Conservation (phyloP, 805 yeast genomes). For the Nakazawaea ishiwadae region DNA sequence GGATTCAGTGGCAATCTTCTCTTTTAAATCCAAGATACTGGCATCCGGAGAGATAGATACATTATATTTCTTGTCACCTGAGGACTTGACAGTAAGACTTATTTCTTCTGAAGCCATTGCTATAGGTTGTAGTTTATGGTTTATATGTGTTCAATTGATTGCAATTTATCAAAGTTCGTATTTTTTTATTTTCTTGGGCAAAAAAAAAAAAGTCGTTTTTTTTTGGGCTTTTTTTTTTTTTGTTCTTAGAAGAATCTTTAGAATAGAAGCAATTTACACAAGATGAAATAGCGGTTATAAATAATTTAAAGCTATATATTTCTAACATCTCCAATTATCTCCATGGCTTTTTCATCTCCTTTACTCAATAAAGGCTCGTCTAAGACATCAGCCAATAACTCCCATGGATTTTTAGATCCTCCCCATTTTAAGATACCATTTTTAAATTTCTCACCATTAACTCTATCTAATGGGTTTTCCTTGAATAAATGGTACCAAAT, state of each 20-base stretch:
- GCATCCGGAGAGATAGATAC: constrained; percentile 47
- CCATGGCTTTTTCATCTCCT: constrained; percentile 76
- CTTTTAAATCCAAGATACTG: constrained; percentile 68
- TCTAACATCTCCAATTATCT: constrained; percentile 33
- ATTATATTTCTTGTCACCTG: constrained; percentile 80
- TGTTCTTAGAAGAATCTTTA: neutral
- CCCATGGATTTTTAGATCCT: constrained; percentile 88
- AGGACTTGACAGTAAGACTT: constrained; percentile 28
- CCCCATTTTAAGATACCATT: constrained; percentile 84
- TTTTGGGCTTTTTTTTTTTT: too few species aligned
- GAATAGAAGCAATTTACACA: neutral
- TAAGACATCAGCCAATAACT: constrained; percentile 73
- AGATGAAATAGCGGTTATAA: constrained; percentile 2
- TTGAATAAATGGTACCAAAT: constrained; percentile 75
- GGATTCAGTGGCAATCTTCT: constrained; percentile 51
- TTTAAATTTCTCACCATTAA: constrained; percentile 73
- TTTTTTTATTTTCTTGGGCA: too few species aligned
- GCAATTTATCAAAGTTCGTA: too few species aligned
- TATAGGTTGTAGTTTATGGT: neutral
- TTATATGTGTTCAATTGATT: too few species aligned
- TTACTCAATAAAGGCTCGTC: constrained; percentile 52
- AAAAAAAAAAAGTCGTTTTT: too few species aligned
- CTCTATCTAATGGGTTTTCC: constrained; percentile 62
- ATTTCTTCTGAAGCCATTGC: constrained; percentile 21
- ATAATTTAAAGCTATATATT: neutral